These are phyloP conservation scores for Huntiella bhutanensis DNA, from an alignment of 2,329 filamentous ascomycete species.

Conservation along the genomic window DNA sequence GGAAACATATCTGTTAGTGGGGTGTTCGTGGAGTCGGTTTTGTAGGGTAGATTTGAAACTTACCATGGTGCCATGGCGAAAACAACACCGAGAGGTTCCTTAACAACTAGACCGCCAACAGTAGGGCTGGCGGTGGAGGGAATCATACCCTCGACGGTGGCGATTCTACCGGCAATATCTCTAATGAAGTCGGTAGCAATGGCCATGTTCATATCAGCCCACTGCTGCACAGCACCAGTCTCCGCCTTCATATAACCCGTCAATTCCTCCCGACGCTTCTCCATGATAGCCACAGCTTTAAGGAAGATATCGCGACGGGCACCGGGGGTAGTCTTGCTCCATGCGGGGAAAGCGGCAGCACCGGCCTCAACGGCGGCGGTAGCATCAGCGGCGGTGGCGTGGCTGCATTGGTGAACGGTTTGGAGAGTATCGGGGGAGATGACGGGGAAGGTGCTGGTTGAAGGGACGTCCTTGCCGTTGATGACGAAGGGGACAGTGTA, in stretches of 20 bases:
- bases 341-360: constrained; percentile 47
- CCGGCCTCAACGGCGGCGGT: constrained; percentile 34
- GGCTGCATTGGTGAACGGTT: constrained; percentile 35
- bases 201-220: constrained; percentile 23
- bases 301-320: constrained; percentile 51
- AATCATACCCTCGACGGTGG: constrained; percentile 21
- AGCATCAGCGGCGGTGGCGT: constrained; percentile 36
- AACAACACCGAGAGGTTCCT: constrained; percentile 63
- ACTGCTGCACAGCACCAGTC: constrained; percentile 22
- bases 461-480: constrained; percentile 25
- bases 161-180: constrained; percentile 26
- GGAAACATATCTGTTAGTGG: constrained; percentile 4
- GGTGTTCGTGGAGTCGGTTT: not conserved
- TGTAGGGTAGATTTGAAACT: constrained; percentile 12
- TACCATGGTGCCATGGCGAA: constrained; percentile 70
- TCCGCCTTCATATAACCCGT: constrained; percentile 36
- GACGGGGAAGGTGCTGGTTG: constrained; percentile 33
- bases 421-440: constrained; percentile 33
- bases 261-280: constrained; percentile 40
- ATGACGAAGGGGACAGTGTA: constrained; percentile 23
- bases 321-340: constrained; percentile 42
- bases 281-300: constrained; percentile 46
- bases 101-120: constrained; percentile 41
- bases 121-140: constrained; percentile 18
- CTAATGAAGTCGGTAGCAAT: constrained; percentile 21